Percentiles rank a stretch among this genome's conserved stretches.
Evolutionary conservation across 495 filamentous ascomycete species (phyloP).

Genomic region (Trichoderma erinaceum): DNA sequence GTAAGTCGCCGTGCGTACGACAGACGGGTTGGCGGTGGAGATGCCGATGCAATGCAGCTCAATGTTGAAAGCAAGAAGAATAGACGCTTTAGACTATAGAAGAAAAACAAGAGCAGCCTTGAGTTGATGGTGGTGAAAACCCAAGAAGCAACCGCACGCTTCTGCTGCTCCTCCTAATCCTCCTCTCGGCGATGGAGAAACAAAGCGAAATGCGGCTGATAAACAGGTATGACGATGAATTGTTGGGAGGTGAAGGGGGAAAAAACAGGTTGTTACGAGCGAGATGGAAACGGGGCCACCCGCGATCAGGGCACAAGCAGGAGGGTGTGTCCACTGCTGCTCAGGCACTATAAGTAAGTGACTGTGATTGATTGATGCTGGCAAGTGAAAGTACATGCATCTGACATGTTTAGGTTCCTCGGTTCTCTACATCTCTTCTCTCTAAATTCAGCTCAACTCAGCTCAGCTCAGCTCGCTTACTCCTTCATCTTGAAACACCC

Average conservation of each 20-base stretch:
- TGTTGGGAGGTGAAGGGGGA: not conserved
- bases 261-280: not conserved
- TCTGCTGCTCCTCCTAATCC: no score
- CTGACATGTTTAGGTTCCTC: not conserved
- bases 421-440: not conserved
- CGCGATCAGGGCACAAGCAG: not conserved
- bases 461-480: not conserved
- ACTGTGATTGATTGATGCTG: not conserved
- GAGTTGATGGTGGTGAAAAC: not conserved
- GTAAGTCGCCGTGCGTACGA: not conserved
- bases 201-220: no score
- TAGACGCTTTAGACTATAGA: no score
- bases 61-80: no score
- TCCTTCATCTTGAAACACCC: no score
- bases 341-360: not conserved
- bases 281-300: not conserved
- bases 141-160: not conserved
- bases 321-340: not conserved
- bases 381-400: not conserved
- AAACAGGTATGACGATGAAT: not conserved
- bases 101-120: no score
- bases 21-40: constrained; percentile 1
- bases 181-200: no score
- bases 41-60: not conserved
- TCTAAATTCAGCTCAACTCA: not conserved